Base-by-base conservation (phyloP, 1,284 basidiomycete genomes). In the Volvariella volvacea region DNA sequence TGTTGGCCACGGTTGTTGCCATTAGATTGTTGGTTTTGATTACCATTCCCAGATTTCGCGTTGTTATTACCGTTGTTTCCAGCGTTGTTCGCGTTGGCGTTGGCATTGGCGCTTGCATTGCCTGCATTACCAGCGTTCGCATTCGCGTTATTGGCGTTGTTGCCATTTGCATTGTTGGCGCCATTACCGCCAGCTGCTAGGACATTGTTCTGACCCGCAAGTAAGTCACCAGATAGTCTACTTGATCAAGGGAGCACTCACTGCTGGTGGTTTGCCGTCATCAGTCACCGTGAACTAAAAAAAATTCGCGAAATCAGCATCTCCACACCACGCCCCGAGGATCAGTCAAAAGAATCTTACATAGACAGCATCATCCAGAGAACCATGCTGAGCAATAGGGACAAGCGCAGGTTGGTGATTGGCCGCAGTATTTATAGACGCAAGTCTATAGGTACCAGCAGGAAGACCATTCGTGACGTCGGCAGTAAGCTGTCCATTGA, bases 341-440 rank as follows among this genome's bases (percentile, higher is more conserved):
- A 45, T 43, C 4, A 44, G 46, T 3, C 34, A n/a, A 21, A 31
- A 33, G 9, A 14, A n/a, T 61, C 68, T 52, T 50, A 73, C 70
- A 52, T 78, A 78, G 44, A 73, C 53, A 46, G 62, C 61, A 53
- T 79, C 76, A 52, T 77, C 75, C 9, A 74, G 52, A 30, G 62
- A 50, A 15, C 74, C 76, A 52, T 74, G 75, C 51, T 78, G 74
- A 19, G 76, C 71, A 38, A 77, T 57, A 16, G 74, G 66, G 28
- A 70, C 74, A 40, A 76, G 60, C 10, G 62, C 70, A 9, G 73
- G 73, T 58, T 80, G 73, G 56, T 78, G 74, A 64, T 79, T 78
- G 39, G 71, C 60, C 3, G 73, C 66, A n/a, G 74, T 57, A 57
- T 75, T 77, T 61, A 78, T 76, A 2, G 64, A 61, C 9, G 70